Percentiles rank a stretch among this genome's conserved stretches.
Evolutionary conservation across 2,329 filamentous ascomycete genomes (phyloP).

Genomic region (Fusarium nisikadoi): DNA sequence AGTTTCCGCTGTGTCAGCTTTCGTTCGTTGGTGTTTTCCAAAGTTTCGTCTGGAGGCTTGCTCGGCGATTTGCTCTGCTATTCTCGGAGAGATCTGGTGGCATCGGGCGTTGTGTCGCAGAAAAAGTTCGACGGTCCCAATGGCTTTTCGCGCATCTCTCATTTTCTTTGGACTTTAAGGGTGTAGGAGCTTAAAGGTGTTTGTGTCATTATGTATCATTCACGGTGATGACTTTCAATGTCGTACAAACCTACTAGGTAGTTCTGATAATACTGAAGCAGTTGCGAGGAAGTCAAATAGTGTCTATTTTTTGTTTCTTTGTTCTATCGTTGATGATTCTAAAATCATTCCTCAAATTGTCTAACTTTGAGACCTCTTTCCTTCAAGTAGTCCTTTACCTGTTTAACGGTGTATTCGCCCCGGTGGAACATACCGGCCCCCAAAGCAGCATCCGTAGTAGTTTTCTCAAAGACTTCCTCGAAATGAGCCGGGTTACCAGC

Average conservation of each 20-base stretch:
- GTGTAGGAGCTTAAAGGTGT: slow-evolving; percentile 32
- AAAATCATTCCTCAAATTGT: slow-evolving; percentile 71
- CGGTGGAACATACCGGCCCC: slow-evolving; percentile 98
- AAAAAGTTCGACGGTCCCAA: slow-evolving; percentile 21
- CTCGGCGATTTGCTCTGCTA: slow-evolving; percentile 25
- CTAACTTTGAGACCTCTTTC: slow-evolving; percentile 81
- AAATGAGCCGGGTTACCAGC: slow-evolving; percentile 91
- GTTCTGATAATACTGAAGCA: slow-evolving; percentile 27
- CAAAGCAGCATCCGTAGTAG: slow-evolving; percentile 88
- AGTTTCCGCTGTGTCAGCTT: slow-evolving; percentile 25
- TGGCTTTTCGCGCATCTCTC: slow-evolving; percentile 28
- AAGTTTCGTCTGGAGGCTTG: slow-evolving; percentile 20
- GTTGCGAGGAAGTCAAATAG: neutral
- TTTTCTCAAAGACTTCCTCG: slow-evolving; percentile 86
- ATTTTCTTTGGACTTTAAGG: slow-evolving; percentile 16
- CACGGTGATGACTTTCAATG: slow-evolving; percentile 8
- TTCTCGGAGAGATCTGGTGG: slow-evolving; percentile 23
- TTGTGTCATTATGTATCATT: slow-evolving; percentile 14
- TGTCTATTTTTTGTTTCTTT: slow-evolving; percentile 14
- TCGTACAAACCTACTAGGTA: slow-evolving; percentile 20
- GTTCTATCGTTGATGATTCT: slow-evolving; percentile 12
- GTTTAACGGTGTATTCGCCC: slow-evolving; percentile 91
- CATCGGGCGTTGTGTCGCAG: slow-evolving; percentile 38
- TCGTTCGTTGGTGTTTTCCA: slow-evolving; percentile 33
- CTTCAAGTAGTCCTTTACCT: slow-evolving; percentile 87